Evolutionary conservation across 148 eudicot genomes (phyloP).

Genomic region (Fallopia convolvulus): DNA sequence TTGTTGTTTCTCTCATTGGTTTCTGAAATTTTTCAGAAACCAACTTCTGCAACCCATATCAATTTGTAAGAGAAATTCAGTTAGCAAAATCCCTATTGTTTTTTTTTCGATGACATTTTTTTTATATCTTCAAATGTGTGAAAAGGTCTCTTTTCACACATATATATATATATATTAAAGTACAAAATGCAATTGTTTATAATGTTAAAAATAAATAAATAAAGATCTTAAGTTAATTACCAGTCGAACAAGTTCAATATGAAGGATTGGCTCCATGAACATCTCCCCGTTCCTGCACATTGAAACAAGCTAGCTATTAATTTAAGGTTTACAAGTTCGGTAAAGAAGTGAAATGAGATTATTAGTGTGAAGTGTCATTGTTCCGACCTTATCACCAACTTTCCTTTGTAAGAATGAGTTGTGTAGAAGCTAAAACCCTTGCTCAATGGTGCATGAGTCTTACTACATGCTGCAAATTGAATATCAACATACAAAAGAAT

Average conservation of each 20-base stretch:
- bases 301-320: neutral
- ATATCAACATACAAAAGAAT: no score
- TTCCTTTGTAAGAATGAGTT: constrained; percentile 52
- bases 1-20: no score
- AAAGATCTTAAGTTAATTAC: constrained; percentile 19
- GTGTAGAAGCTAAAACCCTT: constrained; percentile 44
- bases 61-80: no score
- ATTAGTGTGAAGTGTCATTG: neutral
- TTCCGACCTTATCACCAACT: constrained; percentile 40
- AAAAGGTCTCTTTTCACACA: no score
- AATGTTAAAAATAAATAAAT: no score
- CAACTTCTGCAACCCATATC: no score
- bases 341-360: neutral
- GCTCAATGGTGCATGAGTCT: constrained; percentile 42
- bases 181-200: no score
- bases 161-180: no score
- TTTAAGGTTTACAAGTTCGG: neutral
- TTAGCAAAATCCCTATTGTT: no score
- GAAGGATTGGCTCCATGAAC: constrained; percentile 59
- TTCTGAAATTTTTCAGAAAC: no score
- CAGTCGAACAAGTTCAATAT: constrained; percentile 41
- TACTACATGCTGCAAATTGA: constrained; percentile 36
- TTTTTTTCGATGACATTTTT: no score
- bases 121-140: no score
- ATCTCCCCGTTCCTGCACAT: constrained; percentile 62